Evolutionary conservation across 2,329 filamentous ascomycete species (phyloP), one percentile per base, ranked within the genome.

Genomic region (Xenoacremonium recifei): DNA sequence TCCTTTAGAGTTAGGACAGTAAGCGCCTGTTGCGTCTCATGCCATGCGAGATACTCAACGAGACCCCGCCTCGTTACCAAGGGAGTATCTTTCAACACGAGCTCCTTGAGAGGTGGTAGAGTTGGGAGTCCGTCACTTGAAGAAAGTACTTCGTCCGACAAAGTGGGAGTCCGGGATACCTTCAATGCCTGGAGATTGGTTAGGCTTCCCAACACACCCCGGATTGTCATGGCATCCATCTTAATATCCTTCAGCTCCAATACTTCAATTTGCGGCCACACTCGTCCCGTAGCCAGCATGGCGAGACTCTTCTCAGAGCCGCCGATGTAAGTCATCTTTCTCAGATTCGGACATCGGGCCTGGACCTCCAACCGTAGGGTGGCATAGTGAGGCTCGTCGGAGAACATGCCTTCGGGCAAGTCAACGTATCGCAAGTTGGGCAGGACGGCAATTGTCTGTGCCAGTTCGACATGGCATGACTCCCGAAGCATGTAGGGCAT

Each of bases 401-500:
- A 81, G 68, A 84, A 96, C 63, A 96, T 80, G 37, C 89, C 91
- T 51, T 93, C 87, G 4, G 92, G 92, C 6, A 97, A 76, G 65
- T 97, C 92, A 52, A 96, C 85, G 63, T 93, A 96, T 62, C 81
- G 85, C 33, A 97, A 72, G 58, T 92, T 90, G 21, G 89, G 88
- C 32, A 92, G 76, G 18, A 91, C 87, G 27, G 89, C 89, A 35
- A 96, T 85, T 19, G 87, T 89, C 37, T 90, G 82, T 9, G 92
- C 91, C 36, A 96, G 78, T 49, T 92, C 87, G 40, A 87, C 79
- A 62, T 93, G 89, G 62, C 80, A 87, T 2, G 87, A 87, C 69
- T 96, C 89, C 44, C 92, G 83, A 40, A 92, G 85, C 92, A 96
- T 96, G 66, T 96, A 96, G 6, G 92, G 89, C 45, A 89, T 83